Conservation (phyloP, 192 early-diverging fungal genomes). For the Gonapodya sp. region DNA sequence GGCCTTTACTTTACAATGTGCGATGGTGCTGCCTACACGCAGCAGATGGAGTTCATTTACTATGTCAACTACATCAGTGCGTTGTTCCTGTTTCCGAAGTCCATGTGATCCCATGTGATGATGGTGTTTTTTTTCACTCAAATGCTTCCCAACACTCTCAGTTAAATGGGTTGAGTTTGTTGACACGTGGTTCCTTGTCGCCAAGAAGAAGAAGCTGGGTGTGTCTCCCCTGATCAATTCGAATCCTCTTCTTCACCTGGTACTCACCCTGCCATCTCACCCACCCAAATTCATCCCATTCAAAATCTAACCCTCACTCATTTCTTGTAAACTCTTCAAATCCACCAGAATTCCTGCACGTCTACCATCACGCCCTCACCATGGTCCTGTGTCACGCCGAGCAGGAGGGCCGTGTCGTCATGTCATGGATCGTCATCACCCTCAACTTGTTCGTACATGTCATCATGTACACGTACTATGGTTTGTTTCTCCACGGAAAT, state of each 20-base stretch:
- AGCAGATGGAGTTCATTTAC: conserved; percentile 72
- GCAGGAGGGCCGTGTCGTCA: conserved; percentile 59
- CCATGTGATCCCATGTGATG: no score
- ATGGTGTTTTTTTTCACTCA: neutral
- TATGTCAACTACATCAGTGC: conserved; percentile 89
- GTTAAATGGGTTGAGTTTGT: conserved; percentile 61
- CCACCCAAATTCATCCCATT: conserved; percentile 11
- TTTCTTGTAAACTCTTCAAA: no score
- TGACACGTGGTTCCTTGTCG: conserved; percentile 78
- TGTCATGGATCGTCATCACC: conserved; percentile 69
- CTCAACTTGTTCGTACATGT: conserved; percentile 84
- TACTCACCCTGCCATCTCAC: neutral
- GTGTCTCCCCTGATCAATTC: neutral
- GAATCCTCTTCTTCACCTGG: no score
- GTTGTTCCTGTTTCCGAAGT: no score
- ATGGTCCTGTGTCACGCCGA: conserved; percentile 78
- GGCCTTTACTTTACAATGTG: conserved; percentile 69
- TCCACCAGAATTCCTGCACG: conserved; percentile 71
- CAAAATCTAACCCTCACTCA: neutral
- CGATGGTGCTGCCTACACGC: conserved; percentile 50
- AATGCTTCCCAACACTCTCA: neutral
- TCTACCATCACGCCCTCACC: conserved; percentile 87
- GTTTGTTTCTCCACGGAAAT: neutral
- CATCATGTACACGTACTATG: conserved; percentile 50
- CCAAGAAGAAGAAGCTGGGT: conserved; percentile 68